Percentiles rank a stretch among this genome's conserved stretches.
phyloP scores from a whole-genome alignment of 1,284 basidiomycete species.

The Phellinidium pouzarii region DNA sequence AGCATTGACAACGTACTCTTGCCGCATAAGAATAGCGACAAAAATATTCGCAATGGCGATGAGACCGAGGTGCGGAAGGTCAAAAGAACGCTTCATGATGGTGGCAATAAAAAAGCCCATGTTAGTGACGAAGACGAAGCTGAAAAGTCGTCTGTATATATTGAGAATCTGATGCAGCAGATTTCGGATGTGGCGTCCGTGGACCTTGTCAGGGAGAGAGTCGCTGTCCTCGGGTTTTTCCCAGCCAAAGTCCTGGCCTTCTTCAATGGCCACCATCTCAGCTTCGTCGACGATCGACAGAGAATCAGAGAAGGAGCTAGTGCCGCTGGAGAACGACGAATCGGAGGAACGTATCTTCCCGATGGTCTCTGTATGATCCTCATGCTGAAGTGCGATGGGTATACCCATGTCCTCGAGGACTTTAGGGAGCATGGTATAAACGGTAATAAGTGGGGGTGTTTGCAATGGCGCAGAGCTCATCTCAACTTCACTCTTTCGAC shows the following conservation, averaged over 20 bases:
- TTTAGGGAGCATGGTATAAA: too few species aligned
- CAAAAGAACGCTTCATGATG: constrained; percentile 16
- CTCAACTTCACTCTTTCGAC: too few species aligned
- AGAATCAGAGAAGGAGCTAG: background rate
- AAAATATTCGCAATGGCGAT: constrained; percentile 33
- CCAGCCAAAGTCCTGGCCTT: constrained; percentile 17
- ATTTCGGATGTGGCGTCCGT: constrained; percentile 21
- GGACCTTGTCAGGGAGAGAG: constrained; percentile 22
- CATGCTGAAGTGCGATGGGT: too few species aligned
- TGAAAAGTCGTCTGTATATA: constrained; percentile 24
- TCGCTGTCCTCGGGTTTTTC: constrained; percentile 23
- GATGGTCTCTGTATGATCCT: too few species aligned
- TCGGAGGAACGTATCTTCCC: too few species aligned
- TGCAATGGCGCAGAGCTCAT: too few species aligned
- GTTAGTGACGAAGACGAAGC: constrained; percentile 24
- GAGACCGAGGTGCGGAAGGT: constrained; percentile 26
- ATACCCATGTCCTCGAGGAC: too few species aligned
- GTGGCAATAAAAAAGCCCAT: constrained; percentile 22
- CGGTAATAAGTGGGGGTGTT: too few species aligned
- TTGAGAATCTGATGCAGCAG: constrained; percentile 23
- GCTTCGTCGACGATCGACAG: background rate
- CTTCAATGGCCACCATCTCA: background rate
- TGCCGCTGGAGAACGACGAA: too few species aligned
- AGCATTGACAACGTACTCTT: constrained; percentile 33
- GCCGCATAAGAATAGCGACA: constrained; percentile 31